These are phyloP conservation scores for Coemansia sp. DNA, from an alignment of 192 early-diverging fungal species.

Conservation along the genomic window DNA sequence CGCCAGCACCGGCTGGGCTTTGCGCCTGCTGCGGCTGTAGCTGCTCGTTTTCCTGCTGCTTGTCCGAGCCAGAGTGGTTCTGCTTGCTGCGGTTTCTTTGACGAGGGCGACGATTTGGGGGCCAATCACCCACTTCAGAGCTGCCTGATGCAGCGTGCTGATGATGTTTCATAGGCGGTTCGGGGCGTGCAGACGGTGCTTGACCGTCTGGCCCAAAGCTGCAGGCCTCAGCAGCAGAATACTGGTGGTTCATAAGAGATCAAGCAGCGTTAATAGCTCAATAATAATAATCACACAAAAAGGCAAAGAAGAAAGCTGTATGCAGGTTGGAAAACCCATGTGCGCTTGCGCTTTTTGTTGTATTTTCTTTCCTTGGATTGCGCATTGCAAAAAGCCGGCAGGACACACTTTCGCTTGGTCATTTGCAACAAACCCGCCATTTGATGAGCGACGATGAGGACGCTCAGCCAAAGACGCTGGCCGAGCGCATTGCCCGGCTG, in stretches of 20 bases:
- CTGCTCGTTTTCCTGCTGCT: background rate
- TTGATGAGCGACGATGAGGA: conserved; percentile 45
- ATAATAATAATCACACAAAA: background rate
- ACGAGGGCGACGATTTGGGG: too few species aligned
- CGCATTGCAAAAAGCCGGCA: background rate
- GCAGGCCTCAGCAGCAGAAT: too few species aligned
- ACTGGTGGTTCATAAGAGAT: too few species aligned
- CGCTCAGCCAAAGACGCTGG: conserved; percentile 45
- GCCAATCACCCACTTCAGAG: too few species aligned
- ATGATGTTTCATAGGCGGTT: too few species aligned
- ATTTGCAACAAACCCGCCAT: background rate
- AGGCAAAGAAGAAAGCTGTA: background rate
- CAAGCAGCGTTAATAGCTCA: too few species aligned
- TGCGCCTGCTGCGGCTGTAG: background rate
- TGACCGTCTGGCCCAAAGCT: too few species aligned
- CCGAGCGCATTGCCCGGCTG: conserved; percentile 48
- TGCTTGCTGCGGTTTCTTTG: too few species aligned
- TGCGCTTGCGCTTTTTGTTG: background rate
- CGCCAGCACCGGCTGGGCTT: background rate
- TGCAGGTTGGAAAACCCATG: background rate
- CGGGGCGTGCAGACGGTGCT: too few species aligned
- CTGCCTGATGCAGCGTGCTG: too few species aligned
- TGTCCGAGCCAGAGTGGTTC: too few species aligned
- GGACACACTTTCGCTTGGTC: too few species aligned
- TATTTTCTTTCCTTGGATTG: background rate